Conservation (phyloP, 305 asterid species). For the Andrographis paniculata region DNA sequence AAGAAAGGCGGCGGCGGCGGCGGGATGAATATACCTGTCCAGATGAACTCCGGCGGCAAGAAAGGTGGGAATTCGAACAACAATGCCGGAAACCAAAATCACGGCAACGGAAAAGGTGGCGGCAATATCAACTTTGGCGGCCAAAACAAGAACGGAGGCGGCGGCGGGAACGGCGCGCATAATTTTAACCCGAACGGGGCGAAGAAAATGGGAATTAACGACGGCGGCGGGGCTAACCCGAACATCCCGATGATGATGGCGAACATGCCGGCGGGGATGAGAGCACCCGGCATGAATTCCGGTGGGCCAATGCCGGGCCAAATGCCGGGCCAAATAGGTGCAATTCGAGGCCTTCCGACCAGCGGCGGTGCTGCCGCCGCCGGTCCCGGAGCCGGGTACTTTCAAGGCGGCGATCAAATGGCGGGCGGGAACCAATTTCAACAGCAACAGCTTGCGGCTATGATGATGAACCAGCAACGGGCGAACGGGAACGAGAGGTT, state of each 20-base stretch:
- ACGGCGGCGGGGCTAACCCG: slow-evolving; percentile 46
- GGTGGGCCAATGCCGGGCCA: no score
- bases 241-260: slow-evolving; percentile 37
- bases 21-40: neutral
- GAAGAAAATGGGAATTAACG: slow-evolving; percentile 44
- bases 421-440: slow-evolving; percentile 32
- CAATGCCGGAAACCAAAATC: slow-evolving; percentile 23
- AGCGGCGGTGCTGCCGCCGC: slow-evolving; percentile 27
- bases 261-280: slow-evolving; percentile 50
- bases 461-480: slow-evolving; percentile 67
- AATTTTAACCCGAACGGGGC: slow-evolving; percentile 35
- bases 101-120: slow-evolving; percentile 30
- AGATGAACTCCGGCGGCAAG: slow-evolving; percentile 9
- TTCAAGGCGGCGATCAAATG: slow-evolving; percentile 22
- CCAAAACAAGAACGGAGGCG: slow-evolving; percentile 13
- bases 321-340: no score
- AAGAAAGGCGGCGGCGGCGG: slow-evolving; percentile 4
- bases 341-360: slow-evolving; percentile 24
- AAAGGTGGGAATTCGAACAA: slow-evolving; percentile 20
- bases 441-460: slow-evolving; percentile 48
- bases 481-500: slow-evolving; percentile 54
- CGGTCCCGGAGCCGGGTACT: slow-evolving; percentile 2
- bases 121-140: no score
- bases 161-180: slow-evolving; percentile 15
- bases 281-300: slow-evolving; percentile 30